A percentile compares a stretch with the other conserved stretches of the same genome.
phyloP scores from a whole-genome alignment of 2,329 filamentous ascomycete genomes.

The Thielaviopsis musarum region DNA sequence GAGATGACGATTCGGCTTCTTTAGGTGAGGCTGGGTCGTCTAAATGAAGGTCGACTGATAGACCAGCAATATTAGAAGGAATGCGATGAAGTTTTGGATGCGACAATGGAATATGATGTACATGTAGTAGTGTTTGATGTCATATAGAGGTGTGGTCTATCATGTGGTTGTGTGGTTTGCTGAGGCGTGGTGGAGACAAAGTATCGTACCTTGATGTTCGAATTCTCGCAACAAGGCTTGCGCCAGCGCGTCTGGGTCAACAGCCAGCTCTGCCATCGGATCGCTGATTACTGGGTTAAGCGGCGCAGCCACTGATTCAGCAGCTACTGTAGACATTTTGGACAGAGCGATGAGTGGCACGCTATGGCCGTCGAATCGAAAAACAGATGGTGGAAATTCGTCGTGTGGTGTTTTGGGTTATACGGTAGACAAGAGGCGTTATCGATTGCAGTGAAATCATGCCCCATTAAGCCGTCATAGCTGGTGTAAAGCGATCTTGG shows the following conservation, averaged over 20 bases:
- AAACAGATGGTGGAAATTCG: background rate
- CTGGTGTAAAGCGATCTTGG: background rate
- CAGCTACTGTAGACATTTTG: slow-evolving; percentile 7
- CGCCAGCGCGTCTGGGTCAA: slow-evolving; percentile 11
- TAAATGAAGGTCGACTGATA: background rate
- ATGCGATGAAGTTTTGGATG: background rate
- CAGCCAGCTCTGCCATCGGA: slow-evolving; percentile 3
- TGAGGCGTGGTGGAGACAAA: background rate
- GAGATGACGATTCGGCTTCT: slow-evolving; percentile 1
- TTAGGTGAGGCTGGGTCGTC: background rate
- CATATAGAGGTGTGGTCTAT: background rate
- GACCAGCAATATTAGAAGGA: background rate
- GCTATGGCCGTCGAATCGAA: background rate
- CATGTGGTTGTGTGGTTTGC: background rate
- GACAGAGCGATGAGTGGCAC: background rate
- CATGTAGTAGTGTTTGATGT: background rate
- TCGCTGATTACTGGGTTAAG: slow-evolving; percentile 2
- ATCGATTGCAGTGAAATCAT: slow-evolving; percentile 5
- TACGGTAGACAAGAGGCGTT: background rate
- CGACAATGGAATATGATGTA: background rate
- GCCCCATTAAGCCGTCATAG: slow-evolving; percentile 12
- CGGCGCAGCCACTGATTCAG: slow-evolving; percentile 8
- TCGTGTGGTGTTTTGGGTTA: background rate
- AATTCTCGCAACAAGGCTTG: slow-evolving; percentile 12
- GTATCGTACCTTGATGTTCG: slow-evolving; percentile 8